Conservation (phyloP, 192 early-diverging fungal species). For the Rhizophagus clarus region DNA sequence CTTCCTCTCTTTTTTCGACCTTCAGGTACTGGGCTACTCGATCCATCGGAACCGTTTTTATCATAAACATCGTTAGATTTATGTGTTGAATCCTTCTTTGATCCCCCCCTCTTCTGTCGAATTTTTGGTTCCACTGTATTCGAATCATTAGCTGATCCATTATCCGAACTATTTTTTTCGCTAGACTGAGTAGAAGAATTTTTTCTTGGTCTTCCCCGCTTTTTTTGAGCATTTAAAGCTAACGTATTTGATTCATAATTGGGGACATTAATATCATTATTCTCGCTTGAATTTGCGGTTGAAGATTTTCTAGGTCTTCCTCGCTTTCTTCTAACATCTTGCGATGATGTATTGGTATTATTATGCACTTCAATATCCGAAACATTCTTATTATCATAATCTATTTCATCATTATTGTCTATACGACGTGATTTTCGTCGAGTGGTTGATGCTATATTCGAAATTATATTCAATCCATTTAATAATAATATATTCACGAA, state of each 20-base stretch:
- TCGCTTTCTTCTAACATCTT: not conserved
- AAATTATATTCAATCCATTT: not conserved
- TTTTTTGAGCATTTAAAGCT: not conserved
- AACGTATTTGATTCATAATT: not conserved
- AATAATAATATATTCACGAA: not conserved
- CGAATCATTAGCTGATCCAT: not conserved
- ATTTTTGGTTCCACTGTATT: not conserved
- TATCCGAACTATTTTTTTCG: not conserved
- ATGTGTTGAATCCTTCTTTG: not conserved
- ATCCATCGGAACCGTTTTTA: not conserved
- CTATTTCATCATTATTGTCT: not conserved
- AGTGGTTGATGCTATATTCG: not conserved
- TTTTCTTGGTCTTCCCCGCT: constrained; percentile 6
- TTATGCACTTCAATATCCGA: not conserved
- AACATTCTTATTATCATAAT: not conserved
- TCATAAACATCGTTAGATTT: not conserved
- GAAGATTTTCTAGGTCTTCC: constrained; percentile 9
- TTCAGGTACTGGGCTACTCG: not conserved
- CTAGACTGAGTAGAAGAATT: not conserved
- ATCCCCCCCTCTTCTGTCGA: not conserved
- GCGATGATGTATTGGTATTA: not conserved
- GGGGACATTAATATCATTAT: not conserved
- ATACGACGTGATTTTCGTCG: not conserved
- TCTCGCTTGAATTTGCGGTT: not conserved
- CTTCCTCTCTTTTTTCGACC: not conserved